Conservation (phyloP, 805 yeast species). For the Ogataea pignaliae region DNA sequence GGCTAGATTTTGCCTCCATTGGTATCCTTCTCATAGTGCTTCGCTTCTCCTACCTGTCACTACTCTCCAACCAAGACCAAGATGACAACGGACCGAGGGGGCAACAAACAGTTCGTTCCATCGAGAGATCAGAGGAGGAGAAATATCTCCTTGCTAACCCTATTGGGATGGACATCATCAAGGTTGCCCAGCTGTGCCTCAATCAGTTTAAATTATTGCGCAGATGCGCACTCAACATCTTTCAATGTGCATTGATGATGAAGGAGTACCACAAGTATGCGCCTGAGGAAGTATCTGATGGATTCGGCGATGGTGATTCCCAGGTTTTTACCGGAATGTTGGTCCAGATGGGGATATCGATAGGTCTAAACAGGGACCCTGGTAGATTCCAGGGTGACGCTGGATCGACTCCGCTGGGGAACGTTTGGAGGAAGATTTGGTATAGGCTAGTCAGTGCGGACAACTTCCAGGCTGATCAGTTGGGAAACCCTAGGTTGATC, state of each 20-base stretch:
- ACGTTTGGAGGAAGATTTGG: conserved; percentile 60
- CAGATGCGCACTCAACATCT: conserved; percentile 43
- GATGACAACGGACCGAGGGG: conserved; percentile 4
- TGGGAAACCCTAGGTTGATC: conserved; percentile 45
- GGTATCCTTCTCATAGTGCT: conserved; percentile 44
- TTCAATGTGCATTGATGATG: conserved; percentile 52
- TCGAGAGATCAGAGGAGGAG: conserved; percentile 25
- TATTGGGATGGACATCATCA: conserved; percentile 39
- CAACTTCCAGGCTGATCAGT: conserved; percentile 37
- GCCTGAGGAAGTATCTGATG: conserved; percentile 53
- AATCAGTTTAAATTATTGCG: conserved; percentile 49
- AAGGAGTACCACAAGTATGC: conserved; percentile 45
- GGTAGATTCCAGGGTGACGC: conserved; percentile 34
- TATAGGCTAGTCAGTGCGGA: conserved; percentile 44
- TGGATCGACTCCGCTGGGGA: conserved; percentile 26
- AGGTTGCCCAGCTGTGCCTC: conserved; percentile 50
- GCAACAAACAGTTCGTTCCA: conserved; percentile 15
- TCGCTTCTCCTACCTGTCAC: conserved; percentile 39
- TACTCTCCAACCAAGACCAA: conserved; percentile 26
- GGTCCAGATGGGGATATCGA: conserved; percentile 61
- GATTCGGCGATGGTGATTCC: conserved; percentile 54
- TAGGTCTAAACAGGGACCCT: conserved; percentile 70
- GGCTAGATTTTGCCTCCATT: conserved; percentile 44
- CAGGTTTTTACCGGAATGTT: conserved; percentile 52
- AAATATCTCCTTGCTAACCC: conserved; percentile 41